Evolutionary conservation across 1,139 yeast genomes (phyloP), one percentile per base, ranked within the genome.

Genomic region (Hemisphaericaspora subhashii): DNA sequence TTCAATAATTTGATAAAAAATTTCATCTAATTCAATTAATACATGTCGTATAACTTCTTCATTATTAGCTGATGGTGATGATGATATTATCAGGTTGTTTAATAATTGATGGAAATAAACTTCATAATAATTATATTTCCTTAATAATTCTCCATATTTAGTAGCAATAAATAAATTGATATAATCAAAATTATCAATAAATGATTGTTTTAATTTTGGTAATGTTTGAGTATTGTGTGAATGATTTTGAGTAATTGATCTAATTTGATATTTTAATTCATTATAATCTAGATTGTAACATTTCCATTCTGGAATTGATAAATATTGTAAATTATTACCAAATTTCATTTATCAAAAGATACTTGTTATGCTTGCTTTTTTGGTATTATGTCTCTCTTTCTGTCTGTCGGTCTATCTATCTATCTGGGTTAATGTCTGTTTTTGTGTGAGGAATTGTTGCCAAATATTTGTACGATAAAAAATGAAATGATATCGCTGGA

Each of bases 301-400:
- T 53, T 77, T 77, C 97, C 97, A 90, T 64, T 87, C 94, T 2
- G 94, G 90, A 28, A 87, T 84, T 8, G 96, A 85, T 51, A 88
- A 73, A 47, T 77, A 79, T 37, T 77, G 68, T 26, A 90, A 72
- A 57, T 85, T 89, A 31, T 78, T 72, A 40, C 96, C 96, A 63
- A 88, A 89, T 65, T 88, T 90, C 98, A 89, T 89, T 27, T 30
- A 36, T 33, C n/a, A 20, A 22, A 7, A n/a, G 24, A 22, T 6
- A 22, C n/a, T n/a, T n/a, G n/a, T n/a, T n/a, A n/a, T n/a, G n/a
- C n/a, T n/a, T n/a, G n/a, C n/a, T n/a, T n/a, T n/a, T n/a, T n/a
- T n/a, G n/a, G n/a, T n/a, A n/a, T n/a, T n/a, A n/a, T n/a, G n/a
- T n/a, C n/a, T n/a, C n/a, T n/a, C n/a, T n/a, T n/a, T n/a, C n/a